A percentile compares a stretch with the other conserved stretches of the same genome.
Conservation (phyloP, 805 yeast genomes). For the Cyberlindnera euphorbiae region DNA sequence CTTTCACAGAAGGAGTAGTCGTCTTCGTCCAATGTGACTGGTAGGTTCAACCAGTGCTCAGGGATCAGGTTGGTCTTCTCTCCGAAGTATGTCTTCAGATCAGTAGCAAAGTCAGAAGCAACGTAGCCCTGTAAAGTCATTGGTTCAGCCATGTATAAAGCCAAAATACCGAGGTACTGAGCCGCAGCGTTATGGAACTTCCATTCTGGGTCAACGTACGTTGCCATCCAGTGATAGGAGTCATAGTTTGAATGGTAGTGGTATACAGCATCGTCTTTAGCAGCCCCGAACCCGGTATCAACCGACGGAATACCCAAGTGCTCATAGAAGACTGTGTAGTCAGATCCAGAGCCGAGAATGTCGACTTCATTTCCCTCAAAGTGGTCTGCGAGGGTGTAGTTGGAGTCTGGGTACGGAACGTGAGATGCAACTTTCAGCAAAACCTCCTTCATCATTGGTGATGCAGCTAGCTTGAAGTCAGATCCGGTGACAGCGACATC, state of each 20-base stretch:
- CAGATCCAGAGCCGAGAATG: conserved; percentile 67
- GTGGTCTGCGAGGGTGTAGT: conserved; percentile 25
- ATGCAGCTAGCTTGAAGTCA: conserved; percentile 40
- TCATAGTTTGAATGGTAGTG: conserved; percentile 77
- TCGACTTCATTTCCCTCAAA: conserved; percentile 31
- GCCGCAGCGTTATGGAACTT: conserved; percentile 52
- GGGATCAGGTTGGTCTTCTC: conserved; percentile 35
- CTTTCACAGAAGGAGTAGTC: conserved; percentile 10
- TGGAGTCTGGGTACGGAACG: conserved; percentile 40
- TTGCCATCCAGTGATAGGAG: conserved; percentile 66
- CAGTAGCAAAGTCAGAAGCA: conserved; percentile 34
- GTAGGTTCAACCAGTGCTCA: conserved; percentile 30
- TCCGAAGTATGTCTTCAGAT: conserved; percentile 34
- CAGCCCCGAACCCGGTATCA: conserved; percentile 51
- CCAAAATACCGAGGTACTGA: conserved; percentile 46
- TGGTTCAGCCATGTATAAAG: conserved; percentile 44
- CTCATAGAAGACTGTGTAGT: conserved; percentile 57
- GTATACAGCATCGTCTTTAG: conserved; percentile 51
- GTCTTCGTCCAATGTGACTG: conserved; percentile 11
- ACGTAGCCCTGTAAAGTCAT: conserved; percentile 39
- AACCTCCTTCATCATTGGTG: conserved; percentile 54
- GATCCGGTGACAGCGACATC: conserved; percentile 63
- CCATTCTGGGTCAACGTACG: conserved; percentile 59
- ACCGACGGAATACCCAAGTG: conserved; percentile 56
- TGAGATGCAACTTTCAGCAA: conserved; percentile 40